Evolutionary conservation across 169 alveolate species (phyloP).

Genomic region (Eimeria praecox): DNA sequence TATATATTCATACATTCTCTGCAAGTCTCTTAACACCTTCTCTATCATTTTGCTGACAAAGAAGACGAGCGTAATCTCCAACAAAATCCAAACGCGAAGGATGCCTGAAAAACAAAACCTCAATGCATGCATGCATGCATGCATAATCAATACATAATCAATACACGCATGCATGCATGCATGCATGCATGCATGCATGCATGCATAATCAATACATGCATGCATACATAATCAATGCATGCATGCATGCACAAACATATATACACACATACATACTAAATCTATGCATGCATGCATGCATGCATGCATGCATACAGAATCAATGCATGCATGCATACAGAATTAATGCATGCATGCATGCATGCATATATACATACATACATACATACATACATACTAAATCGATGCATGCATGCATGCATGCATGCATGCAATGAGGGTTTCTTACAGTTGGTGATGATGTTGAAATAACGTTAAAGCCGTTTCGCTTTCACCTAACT

Average conservation of each 20-base stretch:
- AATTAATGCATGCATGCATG: too few relatives aligned
- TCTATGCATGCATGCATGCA: neutral
- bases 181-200: neutral
- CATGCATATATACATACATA: neutral
- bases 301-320: neutral
- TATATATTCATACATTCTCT: neutral
- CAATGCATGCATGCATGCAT: neutral
- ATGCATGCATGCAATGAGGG: too few relatives aligned
- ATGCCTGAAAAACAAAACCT: neutral
- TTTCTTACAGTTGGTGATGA: neutral
- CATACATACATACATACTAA: neutral
- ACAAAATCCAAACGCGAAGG: slow-evolving; percentile 31
- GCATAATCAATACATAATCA: neutral
- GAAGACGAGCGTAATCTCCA: neutral
- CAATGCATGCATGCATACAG: neutral
- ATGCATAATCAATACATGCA: neutral
- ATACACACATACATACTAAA: neutral
- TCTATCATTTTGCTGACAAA: neutral
- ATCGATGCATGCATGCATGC: neutral
- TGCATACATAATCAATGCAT: neutral
- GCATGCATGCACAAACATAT: neutral
- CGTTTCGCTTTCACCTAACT: neutral
- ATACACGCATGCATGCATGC: neutral
- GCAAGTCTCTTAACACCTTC: neutral
- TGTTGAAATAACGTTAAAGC: neutral